Evolutionary conservation across 805 yeast genomes (phyloP), one percentile per base, ranked within the genome.

Genomic region (Millerago galiae): DNA sequence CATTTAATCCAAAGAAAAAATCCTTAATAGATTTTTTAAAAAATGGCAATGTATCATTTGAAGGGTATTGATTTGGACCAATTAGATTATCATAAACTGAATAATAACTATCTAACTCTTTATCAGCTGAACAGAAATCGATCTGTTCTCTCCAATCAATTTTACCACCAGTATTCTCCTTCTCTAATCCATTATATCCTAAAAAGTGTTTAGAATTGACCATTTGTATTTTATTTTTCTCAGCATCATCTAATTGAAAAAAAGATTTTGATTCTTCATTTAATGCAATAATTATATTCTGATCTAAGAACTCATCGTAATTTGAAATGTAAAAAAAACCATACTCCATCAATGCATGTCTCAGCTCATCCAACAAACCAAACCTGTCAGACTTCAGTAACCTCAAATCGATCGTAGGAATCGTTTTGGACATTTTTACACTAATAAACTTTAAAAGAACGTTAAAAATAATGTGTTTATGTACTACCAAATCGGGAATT

Each of bases 61-160:
- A 63, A 0, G 77, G 77, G 70, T 74, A 71, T 42, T 66, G 53
- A 49, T 71, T 71, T 18, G 75, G 75, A 0, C 75, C 75, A 44
- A 67, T 70, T 37, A 71, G 56, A 41, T 71, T 70, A 34, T 61
- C 58, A 48, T 68, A 71, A 5, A 50, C 39, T 12, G 58, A 65
- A 12, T 50, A 60, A 12, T 52, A 48, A 1, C 16, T 14, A 0
- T 71, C 66, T 3, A 51, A 48, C 14, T 42, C 51, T 8, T 49
- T 61, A 73, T 80, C 13, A 81, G 84, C 48, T 70, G 67, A 69
- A 4, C 66, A 71, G 43, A 71, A 59, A 47, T 71, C 75, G 21
- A 70, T 66, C 50, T 71, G 75, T 45, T 71, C 77, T 44, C 75
- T 59, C 75, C 75, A 71, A 42, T 71, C 76, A 4, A 70, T 62